These are phyloP conservation scores for Aspergillus asperescens DNA, from an alignment of 495 filamentous ascomycete genomes.

Conservation along the genomic window DNA sequence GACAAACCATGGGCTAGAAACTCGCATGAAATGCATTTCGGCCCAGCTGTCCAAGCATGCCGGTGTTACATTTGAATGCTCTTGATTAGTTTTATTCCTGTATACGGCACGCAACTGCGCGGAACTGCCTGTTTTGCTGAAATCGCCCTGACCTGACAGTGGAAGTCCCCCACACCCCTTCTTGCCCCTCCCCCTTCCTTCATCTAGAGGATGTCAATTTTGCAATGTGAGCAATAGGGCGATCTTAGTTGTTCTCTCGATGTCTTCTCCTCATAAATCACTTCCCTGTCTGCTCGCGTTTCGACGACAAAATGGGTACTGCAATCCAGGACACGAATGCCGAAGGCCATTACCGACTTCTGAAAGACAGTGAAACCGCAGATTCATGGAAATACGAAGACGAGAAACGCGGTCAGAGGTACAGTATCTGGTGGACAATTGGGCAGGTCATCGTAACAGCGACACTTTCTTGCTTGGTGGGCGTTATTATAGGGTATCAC, in stretches of 20 bases:
- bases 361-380: not conserved
- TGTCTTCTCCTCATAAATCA: not conserved
- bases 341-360: conserved; percentile 1
- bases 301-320: conserved; percentile 8
- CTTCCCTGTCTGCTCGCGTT: not conserved
- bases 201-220: not conserved
- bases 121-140: too few species aligned
- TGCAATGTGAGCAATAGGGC: not conserved
- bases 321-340: not conserved
- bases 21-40: not conserved
- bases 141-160: not conserved
- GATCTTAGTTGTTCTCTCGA: too few species aligned
- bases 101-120: too few species aligned
- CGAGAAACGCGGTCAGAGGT: not conserved
- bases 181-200: not conserved
- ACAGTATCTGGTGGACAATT: conserved; percentile 4
- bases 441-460: not conserved
- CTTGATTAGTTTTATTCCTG: too few species aligned
- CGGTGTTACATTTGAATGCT: not conserved
- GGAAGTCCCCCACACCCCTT: not conserved
- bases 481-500: conserved; percentile 8
- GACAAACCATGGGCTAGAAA: not conserved
- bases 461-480: conserved; percentile 1
- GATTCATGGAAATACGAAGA: conserved; percentile 1
- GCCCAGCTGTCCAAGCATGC: not conserved